Base-by-base conservation (phyloP, 2,329 filamentous ascomycete genomes). In the Rhinocladiella mackenziei region DNA sequence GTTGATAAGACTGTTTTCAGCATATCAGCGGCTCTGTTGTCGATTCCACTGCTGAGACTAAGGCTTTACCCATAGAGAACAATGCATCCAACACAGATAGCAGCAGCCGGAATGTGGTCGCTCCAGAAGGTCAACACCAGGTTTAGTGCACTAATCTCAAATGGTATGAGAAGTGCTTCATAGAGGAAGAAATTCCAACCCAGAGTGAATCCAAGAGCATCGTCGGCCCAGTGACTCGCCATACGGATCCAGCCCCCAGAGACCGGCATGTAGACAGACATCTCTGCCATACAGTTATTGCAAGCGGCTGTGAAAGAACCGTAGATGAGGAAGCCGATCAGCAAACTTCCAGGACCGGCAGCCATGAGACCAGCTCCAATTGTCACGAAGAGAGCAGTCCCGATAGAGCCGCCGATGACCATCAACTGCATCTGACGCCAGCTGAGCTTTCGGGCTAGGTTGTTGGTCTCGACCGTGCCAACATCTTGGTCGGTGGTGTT, bases 291-390 rank as follows among this genome's bases (percentile, higher is more conserved):
- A 31, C 28, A 13, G 15, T 8, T 15, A 35, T 17, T 10, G 15
- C 32, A 18, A 28, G 25, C 25, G 19, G 39, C 32, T 9, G 28
- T 4, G 10, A 86, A 81, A 1, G 80, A 80, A 45, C 87, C 66
- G 26, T 87, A 56, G 55, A 89, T 89, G 63, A 88, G 70, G 3
- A 70, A 45, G 11, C 72, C 69, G 41, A 58, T 69, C 4, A 54
- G 15, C 15, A 35, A 9, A 4, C 32, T 15, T 15, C 10, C 5
- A 18, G 19, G 32, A 5, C 32, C 32, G 5, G 32, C 32, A 10
- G n/a, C 6, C 6, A 15, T 15, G 7, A 35, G 32, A 22, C n/a
- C 32, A 6, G 19, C 10, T 5, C 32, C 32, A 6, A 15, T n/a
- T 13, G 10, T 13, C 10, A 31, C 28, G 15, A 31, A 31, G 10